Base-by-base conservation (phyloP, 768 basidiomycete species). In the Boletus pseudo-olivaceus region DNA sequence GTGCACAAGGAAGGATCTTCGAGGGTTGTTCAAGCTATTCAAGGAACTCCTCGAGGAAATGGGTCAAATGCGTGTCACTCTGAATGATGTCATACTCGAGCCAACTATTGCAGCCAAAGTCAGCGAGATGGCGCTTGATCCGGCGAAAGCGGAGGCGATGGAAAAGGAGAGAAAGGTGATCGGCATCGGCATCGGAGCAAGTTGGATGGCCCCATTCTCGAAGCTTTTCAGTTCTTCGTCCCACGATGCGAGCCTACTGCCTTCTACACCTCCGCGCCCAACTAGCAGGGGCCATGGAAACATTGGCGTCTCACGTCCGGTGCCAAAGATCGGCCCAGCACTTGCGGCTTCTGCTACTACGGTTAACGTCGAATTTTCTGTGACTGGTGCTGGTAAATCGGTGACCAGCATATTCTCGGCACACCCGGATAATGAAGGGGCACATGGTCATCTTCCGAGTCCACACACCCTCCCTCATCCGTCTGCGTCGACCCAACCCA, bases 301-400 rank as follows among this genome's bases (percentile, higher is more conserved):
- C 39, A 50, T 49, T 4, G 68, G 67, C 0, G 55, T 64, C n/a
- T 65, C 72, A n/a, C 78, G 82, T 27, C 70, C 82, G 7, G 86
- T 84, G 23, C 90, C 88, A 2, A 98, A 98, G 68, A 78, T 88
- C 27, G 82, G 83, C 1, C 88, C 95, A 2, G 92, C 90, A 11
- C 81, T 93, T 30, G 85, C 88, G 11, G 92, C 97, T 10, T 91
- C 90, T 20, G 78, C 90, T 2, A 95, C 90, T 46, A 94, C 93
- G 2, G 95, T 98, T 62, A 97, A 94, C 54, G 96, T 99, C 52
- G 95, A 97, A 75, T 98, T 98, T 71, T 90, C 85, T 4, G 87
- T 90, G 4, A 73, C 81, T 2, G 88, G 82, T 10, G 75, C 78
- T 12, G 79, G 83, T n/a, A 74, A 81, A 55, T 79, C 82, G 7